Evolutionary conservation across 371 early-diverging fungal species (phyloP).

Genomic region (Actinomortierella ambigua): DNA sequence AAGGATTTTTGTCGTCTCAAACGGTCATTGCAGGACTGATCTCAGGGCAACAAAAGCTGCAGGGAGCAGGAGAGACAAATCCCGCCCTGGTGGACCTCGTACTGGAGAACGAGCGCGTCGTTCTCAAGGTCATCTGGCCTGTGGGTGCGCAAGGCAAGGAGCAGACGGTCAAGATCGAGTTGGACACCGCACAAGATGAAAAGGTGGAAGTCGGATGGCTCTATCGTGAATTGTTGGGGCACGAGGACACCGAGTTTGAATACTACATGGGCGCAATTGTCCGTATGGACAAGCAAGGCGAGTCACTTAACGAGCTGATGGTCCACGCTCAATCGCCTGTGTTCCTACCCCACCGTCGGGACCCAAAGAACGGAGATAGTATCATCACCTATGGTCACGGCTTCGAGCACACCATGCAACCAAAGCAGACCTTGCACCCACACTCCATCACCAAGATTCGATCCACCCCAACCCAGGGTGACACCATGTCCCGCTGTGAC

Average conservation of each 20-base stretch:
- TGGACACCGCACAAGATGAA: slow-evolving; percentile 27
- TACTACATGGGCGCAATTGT: slow-evolving; percentile 41
- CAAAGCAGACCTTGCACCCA: slow-evolving; percentile 38
- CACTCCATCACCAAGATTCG: slow-evolving; percentile 40
- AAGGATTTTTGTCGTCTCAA: slow-evolving; percentile 17
- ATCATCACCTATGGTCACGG: slow-evolving; percentile 28
- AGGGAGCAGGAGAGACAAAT: slow-evolving; percentile 10
- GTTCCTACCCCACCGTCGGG: slow-evolving; percentile 37
- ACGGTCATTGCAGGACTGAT: slow-evolving; percentile 22
- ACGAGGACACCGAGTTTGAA: slow-evolving; percentile 20
- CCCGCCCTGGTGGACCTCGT: slow-evolving; percentile 41
- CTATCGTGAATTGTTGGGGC: slow-evolving; percentile 37
- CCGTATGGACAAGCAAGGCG: slow-evolving; percentile 24
- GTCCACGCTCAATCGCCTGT: slow-evolving; percentile 36
- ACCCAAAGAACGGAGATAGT: slow-evolving; percentile 14
- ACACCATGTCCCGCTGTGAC: slow-evolving; percentile 27
- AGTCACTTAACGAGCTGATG: slow-evolving; percentile 26
- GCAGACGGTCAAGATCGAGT: slow-evolving; percentile 11
- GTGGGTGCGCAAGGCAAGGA: slow-evolving; percentile 5
- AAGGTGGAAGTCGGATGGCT: slow-evolving; percentile 40
- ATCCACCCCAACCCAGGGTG: slow-evolving; percentile 27
- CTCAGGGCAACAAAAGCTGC: slow-evolving; percentile 9
- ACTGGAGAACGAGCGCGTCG: slow-evolving; percentile 1
- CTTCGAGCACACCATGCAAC: slow-evolving; percentile 33
- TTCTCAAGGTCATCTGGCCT: slow-evolving; percentile 34